Conservation (phyloP, 352 stramenopile genomes). For the Globisporangium heterothallicum region DNA sequence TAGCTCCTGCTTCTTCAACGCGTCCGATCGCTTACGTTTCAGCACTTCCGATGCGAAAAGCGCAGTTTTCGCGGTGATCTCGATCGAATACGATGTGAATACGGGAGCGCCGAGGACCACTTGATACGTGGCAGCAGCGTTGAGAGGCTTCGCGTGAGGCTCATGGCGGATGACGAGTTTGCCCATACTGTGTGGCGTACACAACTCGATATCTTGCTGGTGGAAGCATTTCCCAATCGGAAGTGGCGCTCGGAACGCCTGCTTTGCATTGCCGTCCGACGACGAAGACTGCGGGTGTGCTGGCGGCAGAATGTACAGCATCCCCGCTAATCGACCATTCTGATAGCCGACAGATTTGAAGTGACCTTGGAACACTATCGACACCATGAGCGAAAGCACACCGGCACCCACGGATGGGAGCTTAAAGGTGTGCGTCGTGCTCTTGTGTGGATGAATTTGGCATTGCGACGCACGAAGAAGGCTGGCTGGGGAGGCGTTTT, state of each 20-base stretch:
- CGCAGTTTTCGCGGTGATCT: constrained; percentile 42
- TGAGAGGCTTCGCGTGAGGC: constrained; percentile 43
- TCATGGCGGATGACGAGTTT: constrained; percentile 65
- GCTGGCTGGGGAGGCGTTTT: constrained; percentile 19
- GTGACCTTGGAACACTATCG: constrained; percentile 67
- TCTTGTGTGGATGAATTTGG: constrained; percentile 60
- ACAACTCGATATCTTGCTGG: constrained; percentile 49
- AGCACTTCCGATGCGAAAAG: constrained; percentile 44
- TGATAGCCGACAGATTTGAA: constrained; percentile 71
- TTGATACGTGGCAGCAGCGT: constrained; percentile 51
- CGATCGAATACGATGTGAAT: constrained; percentile 59
- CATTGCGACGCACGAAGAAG: constrained; percentile 37
- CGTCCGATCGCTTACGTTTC: constrained; percentile 39
- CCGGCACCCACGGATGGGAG: constrained; percentile 20
- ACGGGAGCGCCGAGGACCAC: constrained; percentile 70
- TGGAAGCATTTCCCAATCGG: constrained; percentile 53
- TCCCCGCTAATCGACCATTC: constrained; percentile 63
- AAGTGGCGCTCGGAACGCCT: constrained; percentile 19
- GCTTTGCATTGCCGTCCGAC: neutral
- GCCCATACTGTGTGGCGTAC: constrained; percentile 57
- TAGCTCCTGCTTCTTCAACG: constrained; percentile 64
- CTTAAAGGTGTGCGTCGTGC: constrained; percentile 51
- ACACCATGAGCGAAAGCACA: constrained; percentile 49
- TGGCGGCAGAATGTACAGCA: constrained; percentile 62
- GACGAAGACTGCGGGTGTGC: neutral